Evolutionary conservation across 2,329 filamentous ascomycete species (phyloP).

Genomic region (Exophiala spinifera): DNA sequence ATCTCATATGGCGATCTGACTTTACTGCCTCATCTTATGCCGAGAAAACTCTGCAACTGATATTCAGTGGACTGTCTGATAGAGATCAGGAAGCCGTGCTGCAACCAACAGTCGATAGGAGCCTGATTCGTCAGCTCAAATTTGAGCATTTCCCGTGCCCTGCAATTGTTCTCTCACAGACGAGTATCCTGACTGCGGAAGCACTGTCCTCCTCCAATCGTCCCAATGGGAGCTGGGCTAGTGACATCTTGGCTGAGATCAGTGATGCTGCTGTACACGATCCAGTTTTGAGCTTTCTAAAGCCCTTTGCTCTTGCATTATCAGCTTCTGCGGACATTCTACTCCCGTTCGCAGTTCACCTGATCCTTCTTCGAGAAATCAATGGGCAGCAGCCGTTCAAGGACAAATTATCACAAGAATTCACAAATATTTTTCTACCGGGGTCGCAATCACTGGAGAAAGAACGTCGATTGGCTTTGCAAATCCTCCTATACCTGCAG

Average conservation of each 20-base stretch:
- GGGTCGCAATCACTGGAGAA: slow-evolving; percentile 45
- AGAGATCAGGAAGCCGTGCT: slow-evolving; percentile 36
- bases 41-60: slow-evolving; percentile 44
- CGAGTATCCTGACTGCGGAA: background rate
- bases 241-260: slow-evolving; percentile 60
- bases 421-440: slow-evolving; percentile 46
- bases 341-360: slow-evolving; percentile 81
- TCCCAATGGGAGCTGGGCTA: slow-evolving; percentile 53
- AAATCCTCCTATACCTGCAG: slow-evolving; percentile 81
- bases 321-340: slow-evolving; percentile 68
- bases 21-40: slow-evolving; percentile 30
- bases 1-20: slow-evolving; percentile 21
- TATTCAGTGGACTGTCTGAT: slow-evolving; percentile 37
- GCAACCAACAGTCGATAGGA: slow-evolving; percentile 36
- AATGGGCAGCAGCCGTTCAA: slow-evolving; percentile 63
- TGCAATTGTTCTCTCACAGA: slow-evolving; percentile 17
- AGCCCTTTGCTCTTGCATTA: slow-evolving; percentile 63
- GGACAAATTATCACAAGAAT: slow-evolving; percentile 60
- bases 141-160: slow-evolving; percentile 45
- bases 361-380: slow-evolving; percentile 66
- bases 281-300: slow-evolving; percentile 66
- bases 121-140: slow-evolving; percentile 40
- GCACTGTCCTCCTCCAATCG: background rate
- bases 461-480: slow-evolving; percentile 70
- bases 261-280: slow-evolving; percentile 59